phyloP scores from a whole-genome alignment of 768 basidiomycete genomes.

The Psilocybe subaeruginosa region DNA sequence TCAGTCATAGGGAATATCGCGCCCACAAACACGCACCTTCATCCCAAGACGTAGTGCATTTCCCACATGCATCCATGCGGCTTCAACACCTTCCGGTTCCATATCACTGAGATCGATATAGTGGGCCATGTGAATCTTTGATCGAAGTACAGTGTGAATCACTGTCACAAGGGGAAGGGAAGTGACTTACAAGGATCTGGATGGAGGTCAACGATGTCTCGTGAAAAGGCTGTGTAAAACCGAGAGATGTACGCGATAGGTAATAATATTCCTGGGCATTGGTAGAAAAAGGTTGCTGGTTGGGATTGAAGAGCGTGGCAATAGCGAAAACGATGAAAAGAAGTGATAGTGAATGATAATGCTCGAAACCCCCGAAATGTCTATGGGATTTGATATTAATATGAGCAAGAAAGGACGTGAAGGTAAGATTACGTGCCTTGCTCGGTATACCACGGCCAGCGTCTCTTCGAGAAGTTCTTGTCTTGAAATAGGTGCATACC shows the following conservation, averaged over 20 bases:
- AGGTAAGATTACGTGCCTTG: conserved; percentile 38
- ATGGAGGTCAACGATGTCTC: conserved; percentile 60
- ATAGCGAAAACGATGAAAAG: conserved; percentile 71
- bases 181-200: conserved; percentile 53
- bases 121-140: conserved; percentile 42
- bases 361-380: conserved; percentile 12
- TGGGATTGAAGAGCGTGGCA: conserved; percentile 62
- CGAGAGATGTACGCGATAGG: conserved; percentile 55
- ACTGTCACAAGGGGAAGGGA: not conserved
- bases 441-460: conserved; percentile 54
- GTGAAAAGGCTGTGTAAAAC: conserved; percentile 45
- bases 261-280: conserved; percentile 67
- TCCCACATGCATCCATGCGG: conserved; percentile 61
- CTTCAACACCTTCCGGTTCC: conserved; percentile 46
- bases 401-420: not conserved
- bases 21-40: conserved; percentile 55
- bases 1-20: not conserved
- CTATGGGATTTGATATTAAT: not conserved
- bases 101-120: conserved; percentile 63
- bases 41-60: conserved; percentile 60
- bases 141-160: not conserved
- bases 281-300: conserved; percentile 46
- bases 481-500: conserved; percentile 57
- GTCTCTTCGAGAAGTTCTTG: conserved; percentile 61
- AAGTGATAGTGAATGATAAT: conserved; percentile 58